Conservation (phyloP, 2,329 filamentous ascomycete genomes). For the Onygenales sp. region DNA sequence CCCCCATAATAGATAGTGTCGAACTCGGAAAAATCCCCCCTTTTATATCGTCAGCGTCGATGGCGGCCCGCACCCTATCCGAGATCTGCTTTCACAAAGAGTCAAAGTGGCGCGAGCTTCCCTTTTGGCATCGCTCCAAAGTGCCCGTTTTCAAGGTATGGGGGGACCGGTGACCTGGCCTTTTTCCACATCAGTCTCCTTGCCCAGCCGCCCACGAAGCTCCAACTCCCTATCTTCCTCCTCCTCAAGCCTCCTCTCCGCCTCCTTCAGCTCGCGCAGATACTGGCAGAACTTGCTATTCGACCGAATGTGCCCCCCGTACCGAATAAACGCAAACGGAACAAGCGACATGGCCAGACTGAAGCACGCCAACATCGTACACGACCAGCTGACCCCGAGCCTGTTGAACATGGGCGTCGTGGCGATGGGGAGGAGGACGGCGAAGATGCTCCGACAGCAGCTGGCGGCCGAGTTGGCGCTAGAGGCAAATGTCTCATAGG, state of each 20-base stretch:
- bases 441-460: slow-evolving; percentile 43
- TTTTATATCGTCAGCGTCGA: neutral
- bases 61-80: neutral
- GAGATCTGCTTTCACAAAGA: neutral
- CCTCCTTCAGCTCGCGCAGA: slow-evolving; percentile 15
- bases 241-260: slow-evolving; percentile 22
- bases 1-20: no score
- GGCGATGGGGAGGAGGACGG: slow-evolving; percentile 49
- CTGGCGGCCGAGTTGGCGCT: slow-evolving; percentile 47
- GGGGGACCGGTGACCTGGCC: neutral
- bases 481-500: slow-evolving; percentile 57
- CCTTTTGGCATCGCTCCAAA: neutral
- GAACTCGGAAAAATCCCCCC: no score
- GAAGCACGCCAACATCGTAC: slow-evolving; percentile 32
- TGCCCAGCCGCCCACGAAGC: neutral
- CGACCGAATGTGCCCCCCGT: slow-evolving; percentile 27
- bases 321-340: slow-evolving; percentile 35
- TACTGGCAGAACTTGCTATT: slow-evolving; percentile 36
- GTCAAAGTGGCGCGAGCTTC: neutral
- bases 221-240: slow-evolving; percentile 16
- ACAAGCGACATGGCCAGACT: slow-evolving; percentile 29
- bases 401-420: slow-evolving; percentile 32
- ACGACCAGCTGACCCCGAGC: slow-evolving; percentile 35
- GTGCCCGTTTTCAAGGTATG: neutral
- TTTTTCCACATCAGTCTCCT: slow-evolving; percentile 1